phyloP scores from a whole-genome alignment of 352 stramenopile genomes.

The Phytophthora pisi region DNA sequence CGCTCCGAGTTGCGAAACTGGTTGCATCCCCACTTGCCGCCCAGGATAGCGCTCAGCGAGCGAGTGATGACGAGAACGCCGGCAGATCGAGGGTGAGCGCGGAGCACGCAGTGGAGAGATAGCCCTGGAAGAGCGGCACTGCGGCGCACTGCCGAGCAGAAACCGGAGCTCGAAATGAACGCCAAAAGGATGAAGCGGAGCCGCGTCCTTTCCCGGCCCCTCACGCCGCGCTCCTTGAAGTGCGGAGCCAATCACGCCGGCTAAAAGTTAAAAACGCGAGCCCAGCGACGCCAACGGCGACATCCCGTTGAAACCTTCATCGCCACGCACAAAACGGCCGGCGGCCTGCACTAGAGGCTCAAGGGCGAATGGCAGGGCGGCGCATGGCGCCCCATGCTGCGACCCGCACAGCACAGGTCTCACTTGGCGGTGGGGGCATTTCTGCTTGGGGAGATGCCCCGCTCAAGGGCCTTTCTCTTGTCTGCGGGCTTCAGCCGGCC shows the following conservation, averaged over 20 bases:
- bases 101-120: not conserved
- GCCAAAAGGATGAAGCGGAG: not conserved
- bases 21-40: not conserved
- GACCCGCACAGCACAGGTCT: conserved; percentile 3
- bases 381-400: conserved; percentile 8
- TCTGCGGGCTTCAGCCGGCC: not conserved
- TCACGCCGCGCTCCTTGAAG: conserved; percentile 31
- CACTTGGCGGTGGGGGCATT: conserved; percentile 1
- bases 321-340: not conserved
- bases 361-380: not conserved
- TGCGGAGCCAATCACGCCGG: conserved; percentile 30
- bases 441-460: conserved; percentile 24
- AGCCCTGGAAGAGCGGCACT: not conserved
- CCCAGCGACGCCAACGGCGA: conserved; percentile 9
- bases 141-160: not conserved
- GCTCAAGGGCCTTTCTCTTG: conserved; percentile 13
- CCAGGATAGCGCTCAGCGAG: not conserved
- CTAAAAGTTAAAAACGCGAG: conserved; percentile 31
- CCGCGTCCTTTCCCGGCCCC: conserved; percentile 6
- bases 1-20: not conserved
- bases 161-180: not conserved
- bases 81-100: no score
- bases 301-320: conserved; percentile 18
- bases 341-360: not conserved
- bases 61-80: no score